Evolutionary conservation across 2,329 filamentous ascomycete genomes (phyloP).

Genomic region (Penicillium sp.): DNA sequence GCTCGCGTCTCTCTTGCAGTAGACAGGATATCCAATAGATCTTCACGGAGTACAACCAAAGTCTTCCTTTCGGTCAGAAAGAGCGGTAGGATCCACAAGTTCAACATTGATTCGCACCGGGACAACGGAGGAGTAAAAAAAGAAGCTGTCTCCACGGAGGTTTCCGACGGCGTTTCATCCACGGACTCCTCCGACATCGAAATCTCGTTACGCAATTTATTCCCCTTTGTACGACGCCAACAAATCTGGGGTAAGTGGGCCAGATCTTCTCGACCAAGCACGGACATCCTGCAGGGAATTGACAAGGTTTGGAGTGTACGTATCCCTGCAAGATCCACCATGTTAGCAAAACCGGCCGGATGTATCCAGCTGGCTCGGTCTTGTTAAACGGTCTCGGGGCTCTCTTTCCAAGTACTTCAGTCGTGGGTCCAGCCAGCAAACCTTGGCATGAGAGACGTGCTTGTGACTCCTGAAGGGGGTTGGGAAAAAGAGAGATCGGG

Average conservation of each 20-base stretch:
- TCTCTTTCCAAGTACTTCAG: not conserved
- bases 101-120: not conserved
- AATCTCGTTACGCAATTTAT: slow-evolving; percentile 15
- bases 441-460: not conserved
- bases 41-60: not conserved
- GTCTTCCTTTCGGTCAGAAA: slow-evolving; percentile 1
- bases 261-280: slow-evolving; percentile 24
- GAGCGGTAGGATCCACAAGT: slow-evolving; percentile 3
- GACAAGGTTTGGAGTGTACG: slow-evolving; percentile 14
- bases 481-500: not conserved
- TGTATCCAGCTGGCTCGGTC: not conserved
- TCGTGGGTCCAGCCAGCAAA: not conserved
- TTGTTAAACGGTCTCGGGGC: not conserved
- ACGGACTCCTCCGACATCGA: slow-evolving; percentile 5
- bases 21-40: not conserved
- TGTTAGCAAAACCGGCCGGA: not conserved
- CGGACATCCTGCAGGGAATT: slow-evolving; percentile 28
- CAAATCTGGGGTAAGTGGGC: slow-evolving; percentile 29
- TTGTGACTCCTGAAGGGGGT: slow-evolving; percentile 1
- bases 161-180: not conserved
- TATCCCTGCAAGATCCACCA: slow-evolving; percentile 8
- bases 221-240: slow-evolving; percentile 10
- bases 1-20: slow-evolving; percentile 2
- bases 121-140: not conserved
- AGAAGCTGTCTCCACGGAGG: not conserved